phyloP scores from a whole-genome alignment of 352 stramenopile genomes.

The Phytophthora pisi region DNA sequence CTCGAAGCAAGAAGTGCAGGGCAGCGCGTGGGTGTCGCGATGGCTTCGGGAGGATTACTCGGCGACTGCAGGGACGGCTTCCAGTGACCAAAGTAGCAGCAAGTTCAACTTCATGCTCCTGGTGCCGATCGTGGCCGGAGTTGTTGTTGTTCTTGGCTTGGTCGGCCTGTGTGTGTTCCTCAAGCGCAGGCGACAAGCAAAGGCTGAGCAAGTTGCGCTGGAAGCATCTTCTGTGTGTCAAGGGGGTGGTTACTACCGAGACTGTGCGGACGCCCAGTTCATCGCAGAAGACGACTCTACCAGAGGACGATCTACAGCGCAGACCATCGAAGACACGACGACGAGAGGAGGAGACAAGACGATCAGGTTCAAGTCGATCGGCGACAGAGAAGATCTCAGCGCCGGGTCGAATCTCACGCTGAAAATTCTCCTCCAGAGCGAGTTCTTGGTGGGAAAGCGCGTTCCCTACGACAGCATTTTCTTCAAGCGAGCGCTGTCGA shows the following conservation, averaged over 20 bases:
- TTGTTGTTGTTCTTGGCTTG: conserved; percentile 18
- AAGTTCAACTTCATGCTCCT: conserved; percentile 18
- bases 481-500: conserved; percentile 40
- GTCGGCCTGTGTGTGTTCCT: conserved; percentile 11
- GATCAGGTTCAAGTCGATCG: conserved; percentile 13
- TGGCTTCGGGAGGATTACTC: neutral
- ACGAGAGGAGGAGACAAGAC: conserved; percentile 24
- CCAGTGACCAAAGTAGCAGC: neutral
- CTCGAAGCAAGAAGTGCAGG: conserved; percentile 7
- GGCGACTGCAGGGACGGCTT: neutral
- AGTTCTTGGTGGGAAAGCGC: conserved; percentile 20
- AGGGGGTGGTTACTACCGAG: neutral
- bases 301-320: neutral
- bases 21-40: conserved; percentile 4
- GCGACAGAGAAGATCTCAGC: neutral
- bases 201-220: conserved; percentile 8
- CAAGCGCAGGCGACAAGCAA: conserved; percentile 18
- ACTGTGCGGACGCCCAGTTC: conserved; percentile 4
- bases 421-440: conserved; percentile 23
- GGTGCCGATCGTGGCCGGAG: conserved; percentile 22
- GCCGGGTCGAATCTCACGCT: conserved; percentile 22
- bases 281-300: neutral
- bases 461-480: conserved; percentile 29
- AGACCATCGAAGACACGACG: conserved; percentile 11
- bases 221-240: conserved; percentile 16